A percentile compares a stretch with the other conserved stretches of the same genome.
Evolutionary conservation across 805 yeast genomes (phyloP).

Genomic region (Barnettozyma siamensis): DNA sequence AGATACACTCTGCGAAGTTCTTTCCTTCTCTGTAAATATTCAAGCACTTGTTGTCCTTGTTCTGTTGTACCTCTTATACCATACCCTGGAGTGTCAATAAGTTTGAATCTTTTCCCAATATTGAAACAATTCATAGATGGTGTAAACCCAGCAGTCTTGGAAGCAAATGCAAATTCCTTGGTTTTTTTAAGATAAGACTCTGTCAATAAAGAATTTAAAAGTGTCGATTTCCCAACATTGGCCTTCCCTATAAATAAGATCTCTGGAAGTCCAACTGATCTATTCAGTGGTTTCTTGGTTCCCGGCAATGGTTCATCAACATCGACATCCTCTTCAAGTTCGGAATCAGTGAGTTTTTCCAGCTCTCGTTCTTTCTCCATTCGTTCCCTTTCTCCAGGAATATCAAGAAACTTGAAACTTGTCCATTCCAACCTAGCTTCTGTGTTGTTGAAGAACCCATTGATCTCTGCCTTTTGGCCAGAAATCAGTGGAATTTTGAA

Average conservation of each 20-base stretch:
- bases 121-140: conserved; percentile 66
- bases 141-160: conserved; percentile 51
- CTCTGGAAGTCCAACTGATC: conserved; percentile 51
- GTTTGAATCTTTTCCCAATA: conserved; percentile 53
- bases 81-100: conserved; percentile 89
- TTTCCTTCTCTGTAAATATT: conserved; percentile 51
- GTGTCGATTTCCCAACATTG: conserved; percentile 81
- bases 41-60: conserved; percentile 67
- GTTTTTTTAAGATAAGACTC: conserved; percentile 26
- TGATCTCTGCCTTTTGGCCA: conserved; percentile 23
- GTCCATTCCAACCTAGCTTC: conserved; percentile 56
- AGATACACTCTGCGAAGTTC: conserved; percentile 55
- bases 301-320: not conserved
- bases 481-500: conserved; percentile 15
- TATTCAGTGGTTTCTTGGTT: conserved; percentile 4
- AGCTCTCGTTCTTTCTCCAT: conserved; percentile 10
- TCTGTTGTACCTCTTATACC: conserved; percentile 59
- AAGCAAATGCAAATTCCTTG: conserved; percentile 44
- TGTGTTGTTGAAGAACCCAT: conserved; percentile 42
- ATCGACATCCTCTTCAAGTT: conserved; percentile 9
- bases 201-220: conserved; percentile 57
- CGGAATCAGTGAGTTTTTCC: conserved; percentile 11
- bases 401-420: conserved; percentile 41
- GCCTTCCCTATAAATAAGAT: conserved; percentile 73
- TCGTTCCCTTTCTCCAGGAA: conserved; percentile 49